phyloP scores from a whole-genome alignment of 805 yeast species.

The Naumovozyma dairenensis region DNA sequence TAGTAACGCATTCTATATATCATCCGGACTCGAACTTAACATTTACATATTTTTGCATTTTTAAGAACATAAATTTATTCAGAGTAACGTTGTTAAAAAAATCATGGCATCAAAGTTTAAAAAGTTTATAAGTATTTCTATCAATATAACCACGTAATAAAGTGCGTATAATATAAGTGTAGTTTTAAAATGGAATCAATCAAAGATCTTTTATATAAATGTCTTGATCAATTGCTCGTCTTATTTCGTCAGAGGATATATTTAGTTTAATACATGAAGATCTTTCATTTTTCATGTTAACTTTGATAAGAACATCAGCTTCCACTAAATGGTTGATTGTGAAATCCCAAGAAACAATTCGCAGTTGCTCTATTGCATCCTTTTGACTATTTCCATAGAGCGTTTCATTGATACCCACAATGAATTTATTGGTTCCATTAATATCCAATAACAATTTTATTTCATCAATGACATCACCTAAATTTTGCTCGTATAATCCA shows the following conservation, averaged over 20 bases:
- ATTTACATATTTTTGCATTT: no score
- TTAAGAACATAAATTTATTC: no score
- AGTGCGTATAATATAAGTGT: not conserved
- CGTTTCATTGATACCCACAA: conserved; percentile 26
- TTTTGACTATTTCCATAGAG: conserved; percentile 28
- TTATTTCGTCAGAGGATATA: conserved; percentile 61
- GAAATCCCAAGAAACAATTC: conserved; percentile 44
- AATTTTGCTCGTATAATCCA: conserved; percentile 57
- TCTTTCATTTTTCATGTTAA: conserved; percentile 60
- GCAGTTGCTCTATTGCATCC: conserved; percentile 26
- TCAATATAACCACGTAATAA: no score
- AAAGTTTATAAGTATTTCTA: no score
- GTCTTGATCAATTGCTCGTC: conserved; percentile 51
- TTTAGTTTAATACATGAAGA: conserved; percentile 52
- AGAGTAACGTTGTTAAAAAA: no score
- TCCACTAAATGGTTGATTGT: conserved; percentile 65
- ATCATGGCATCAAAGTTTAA: not conserved
- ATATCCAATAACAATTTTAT: conserved; percentile 44
- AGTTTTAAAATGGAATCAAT: no score
- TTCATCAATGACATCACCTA: conserved; percentile 77
- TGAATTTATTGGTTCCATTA: conserved; percentile 25
- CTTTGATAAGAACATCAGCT: conserved; percentile 65
- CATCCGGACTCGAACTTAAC: no score
- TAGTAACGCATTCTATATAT: no score
- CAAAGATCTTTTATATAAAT: conserved; percentile 30